These are phyloP conservation scores for Lophiostoma macrostomum DNA, from an alignment of 495 filamentous ascomycete genomes.

Conservation along the genomic window DNA sequence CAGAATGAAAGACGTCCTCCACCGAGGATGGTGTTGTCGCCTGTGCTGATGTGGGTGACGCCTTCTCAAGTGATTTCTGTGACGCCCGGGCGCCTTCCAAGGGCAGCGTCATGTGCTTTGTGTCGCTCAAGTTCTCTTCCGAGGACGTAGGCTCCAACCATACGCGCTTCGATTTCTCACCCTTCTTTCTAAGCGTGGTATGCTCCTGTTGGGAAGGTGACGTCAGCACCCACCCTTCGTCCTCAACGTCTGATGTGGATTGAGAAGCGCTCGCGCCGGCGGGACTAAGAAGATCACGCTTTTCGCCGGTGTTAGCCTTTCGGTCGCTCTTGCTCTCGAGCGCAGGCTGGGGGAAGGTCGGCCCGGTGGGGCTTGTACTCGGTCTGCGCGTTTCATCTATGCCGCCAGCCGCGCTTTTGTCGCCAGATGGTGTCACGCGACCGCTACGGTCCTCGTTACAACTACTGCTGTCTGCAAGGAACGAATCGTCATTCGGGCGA, in stretches of 20 bases:
- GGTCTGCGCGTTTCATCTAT: conserved; percentile 23
- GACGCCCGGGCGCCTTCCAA: conserved; percentile 41
- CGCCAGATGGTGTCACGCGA: conserved; percentile 24
- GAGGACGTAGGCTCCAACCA: conserved; percentile 44
- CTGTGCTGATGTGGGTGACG: conserved; percentile 29
- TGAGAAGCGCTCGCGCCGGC: conserved; percentile 8
- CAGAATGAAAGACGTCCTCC: conserved; percentile 47
- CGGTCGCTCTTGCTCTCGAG: conserved; percentile 10
- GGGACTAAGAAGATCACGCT: conserved; percentile 18
- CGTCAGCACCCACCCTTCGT: conserved; percentile 38
- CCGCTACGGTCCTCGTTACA: conserved; percentile 45
- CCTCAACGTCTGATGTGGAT: conserved; percentile 29
- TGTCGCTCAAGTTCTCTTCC: conserved; percentile 43
- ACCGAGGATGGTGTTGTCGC: conserved; percentile 40
- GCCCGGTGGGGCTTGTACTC: conserved; percentile 21
- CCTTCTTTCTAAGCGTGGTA: conserved; percentile 16
- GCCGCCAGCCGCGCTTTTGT: conserved; percentile 7
- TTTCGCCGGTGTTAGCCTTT: conserved; percentile 16
- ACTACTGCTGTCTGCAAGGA: conserved; percentile 50
- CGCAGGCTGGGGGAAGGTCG: conserved; percentile 1
- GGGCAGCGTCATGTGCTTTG: conserved; percentile 43
- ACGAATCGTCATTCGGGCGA: conserved; percentile 45
- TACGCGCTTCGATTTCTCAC: conserved; percentile 32
- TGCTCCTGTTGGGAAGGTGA: conserved; percentile 16
- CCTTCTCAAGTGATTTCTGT: conserved; percentile 23